Percentiles rank a stretch among this genome's conserved stretches.
Evolutionary conservation across 2,329 filamentous ascomycete genomes (phyloP).

Genomic region (Xenoacremonium recifei): DNA sequence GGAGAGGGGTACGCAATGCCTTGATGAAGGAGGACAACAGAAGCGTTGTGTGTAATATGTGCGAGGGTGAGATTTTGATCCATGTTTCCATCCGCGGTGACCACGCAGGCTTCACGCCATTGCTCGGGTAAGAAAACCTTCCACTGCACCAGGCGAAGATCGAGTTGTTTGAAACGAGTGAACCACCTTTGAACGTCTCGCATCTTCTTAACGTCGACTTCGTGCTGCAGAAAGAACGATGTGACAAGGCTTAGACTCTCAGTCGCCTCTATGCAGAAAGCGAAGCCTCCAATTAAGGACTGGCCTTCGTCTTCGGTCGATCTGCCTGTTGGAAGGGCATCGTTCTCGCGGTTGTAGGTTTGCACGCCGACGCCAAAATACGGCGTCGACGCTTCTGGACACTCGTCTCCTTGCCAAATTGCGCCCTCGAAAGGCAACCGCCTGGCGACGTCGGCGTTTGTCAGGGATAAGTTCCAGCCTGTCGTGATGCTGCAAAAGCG

Average conservation of each 20-base stretch:
- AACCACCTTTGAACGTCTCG: conserved; percentile 40
- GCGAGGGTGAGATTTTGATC: conserved; percentile 38
- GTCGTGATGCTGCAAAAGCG: conserved; percentile 40
- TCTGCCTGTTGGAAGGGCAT: no score
- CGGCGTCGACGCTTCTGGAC: conserved; percentile 34
- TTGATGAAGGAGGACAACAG: conserved; percentile 22
- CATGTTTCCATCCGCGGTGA: conserved; percentile 37
- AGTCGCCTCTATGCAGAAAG: conserved; percentile 45
- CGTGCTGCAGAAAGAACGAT: conserved; percentile 41
- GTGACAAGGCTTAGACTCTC: conserved; percentile 42
- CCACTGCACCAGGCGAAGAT: conserved; percentile 44
- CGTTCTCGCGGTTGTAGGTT: conserved; percentile 19
- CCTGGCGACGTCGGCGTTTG: conserved; percentile 34
- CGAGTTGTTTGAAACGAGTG: conserved; percentile 44
- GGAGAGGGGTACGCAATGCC: conserved; percentile 19
- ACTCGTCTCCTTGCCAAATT: conserved; percentile 37
- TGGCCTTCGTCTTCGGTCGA: no score
- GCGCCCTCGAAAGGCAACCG: conserved; percentile 39
- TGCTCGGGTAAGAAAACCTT: conserved; percentile 43
- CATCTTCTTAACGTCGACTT: conserved; percentile 34
- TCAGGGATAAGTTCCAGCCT: conserved; percentile 32
- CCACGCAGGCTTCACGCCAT: conserved; percentile 39
- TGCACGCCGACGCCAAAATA: conserved; percentile 40
- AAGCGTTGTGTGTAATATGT: conserved; percentile 25
- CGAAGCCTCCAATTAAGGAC: conserved; percentile 38